Conservation (phyloP, 768 basidiomycete species). For the Tulasnella sp. region DNA sequence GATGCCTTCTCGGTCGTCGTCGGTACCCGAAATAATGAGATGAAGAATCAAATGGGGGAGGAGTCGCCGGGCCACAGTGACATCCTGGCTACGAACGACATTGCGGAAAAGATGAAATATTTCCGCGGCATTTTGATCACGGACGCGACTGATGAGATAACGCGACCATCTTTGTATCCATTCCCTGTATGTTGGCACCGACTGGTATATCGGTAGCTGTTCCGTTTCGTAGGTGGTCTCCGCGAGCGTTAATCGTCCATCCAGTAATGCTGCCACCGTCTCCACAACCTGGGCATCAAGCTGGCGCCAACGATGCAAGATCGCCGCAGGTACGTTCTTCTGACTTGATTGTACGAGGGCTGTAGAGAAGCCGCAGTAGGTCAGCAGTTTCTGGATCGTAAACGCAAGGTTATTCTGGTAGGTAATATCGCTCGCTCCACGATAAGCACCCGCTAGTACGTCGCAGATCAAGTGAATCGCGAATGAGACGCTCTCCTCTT, state of each 20-base stretch:
- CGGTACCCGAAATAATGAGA: slow-evolving; percentile 60
- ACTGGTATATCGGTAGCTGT: slow-evolving; percentile 66
- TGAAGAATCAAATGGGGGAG: slow-evolving; percentile 88
- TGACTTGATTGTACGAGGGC: slow-evolving; percentile 50
- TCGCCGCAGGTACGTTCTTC: slow-evolving; percentile 45
- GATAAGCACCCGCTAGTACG: slow-evolving; percentile 79
- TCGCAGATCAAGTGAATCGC: slow-evolving; percentile 77
- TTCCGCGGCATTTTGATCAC: slow-evolving; percentile 42
- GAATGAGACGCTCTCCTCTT: slow-evolving; percentile 63
- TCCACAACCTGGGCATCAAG: slow-evolving; percentile 78
- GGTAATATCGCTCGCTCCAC: slow-evolving; percentile 85
- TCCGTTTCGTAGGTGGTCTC: slow-evolving; percentile 28
- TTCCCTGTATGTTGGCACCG: slow-evolving; percentile 75
- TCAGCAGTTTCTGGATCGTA: slow-evolving; percentile 82
- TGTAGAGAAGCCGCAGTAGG: slow-evolving; percentile 75
- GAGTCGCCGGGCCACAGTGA: slow-evolving; percentile 83
- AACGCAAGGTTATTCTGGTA: slow-evolving; percentile 85
- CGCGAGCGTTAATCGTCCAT: slow-evolving; percentile 47
- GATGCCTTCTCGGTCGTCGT: slow-evolving; percentile 51
- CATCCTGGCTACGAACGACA: slow-evolving; percentile 76
- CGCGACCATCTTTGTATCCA: slow-evolving; percentile 90
- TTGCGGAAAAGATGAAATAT: slow-evolving; percentile 74
- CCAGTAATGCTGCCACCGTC: slow-evolving; percentile 74
- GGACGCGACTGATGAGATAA: slow-evolving; percentile 59
- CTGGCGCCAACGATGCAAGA: slow-evolving; percentile 63